Evolutionary conservation across 345 rosid genomes (phyloP).

Genomic region (Viola odorata): DNA sequence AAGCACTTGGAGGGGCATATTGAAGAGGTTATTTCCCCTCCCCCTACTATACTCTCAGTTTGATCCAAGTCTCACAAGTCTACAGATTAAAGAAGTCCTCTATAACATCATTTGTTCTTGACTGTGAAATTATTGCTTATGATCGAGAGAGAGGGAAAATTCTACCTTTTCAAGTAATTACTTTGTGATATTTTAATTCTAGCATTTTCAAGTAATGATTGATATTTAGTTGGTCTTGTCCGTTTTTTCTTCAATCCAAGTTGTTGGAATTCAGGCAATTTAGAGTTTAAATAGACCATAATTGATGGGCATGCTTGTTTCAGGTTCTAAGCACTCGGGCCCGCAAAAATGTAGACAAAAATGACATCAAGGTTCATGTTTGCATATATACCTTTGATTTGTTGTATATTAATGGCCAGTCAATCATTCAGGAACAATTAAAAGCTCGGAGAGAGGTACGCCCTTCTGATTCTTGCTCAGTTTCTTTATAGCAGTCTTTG

Average conservation of each 20-base stretch:
- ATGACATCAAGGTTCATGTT: slow-evolving; percentile 86
- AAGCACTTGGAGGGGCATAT: slow-evolving; percentile 95
- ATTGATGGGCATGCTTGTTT: neutral
- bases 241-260: neutral
- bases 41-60: slow-evolving; percentile 10
- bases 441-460: slow-evolving; percentile 75
- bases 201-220: too few relatives aligned
- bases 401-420: slow-evolving; percentile 67
- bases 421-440: slow-evolving; percentile 73
- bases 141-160: slow-evolving; percentile 70
- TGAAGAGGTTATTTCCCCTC: slow-evolving; percentile 60
- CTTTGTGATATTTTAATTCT: neutral
- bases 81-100: slow-evolving; percentile 72
- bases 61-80: slow-evolving; percentile 18
- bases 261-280: slow-evolving; percentile 5
- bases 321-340: slow-evolving; percentile 82
- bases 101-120: slow-evolving; percentile 75
- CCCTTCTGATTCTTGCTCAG: slow-evolving; percentile 5
- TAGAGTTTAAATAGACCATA: slow-evolving; percentile 15
- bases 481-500: neutral
- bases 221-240: neutral
- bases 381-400: slow-evolving; percentile 92
- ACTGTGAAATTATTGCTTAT: slow-evolving; percentile 88
- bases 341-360: slow-evolving; percentile 71
- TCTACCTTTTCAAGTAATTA: slow-evolving; percentile 86